phyloP scores from a whole-genome alignment of 805 yeast species.

The Blastobotrys terrestris region DNA sequence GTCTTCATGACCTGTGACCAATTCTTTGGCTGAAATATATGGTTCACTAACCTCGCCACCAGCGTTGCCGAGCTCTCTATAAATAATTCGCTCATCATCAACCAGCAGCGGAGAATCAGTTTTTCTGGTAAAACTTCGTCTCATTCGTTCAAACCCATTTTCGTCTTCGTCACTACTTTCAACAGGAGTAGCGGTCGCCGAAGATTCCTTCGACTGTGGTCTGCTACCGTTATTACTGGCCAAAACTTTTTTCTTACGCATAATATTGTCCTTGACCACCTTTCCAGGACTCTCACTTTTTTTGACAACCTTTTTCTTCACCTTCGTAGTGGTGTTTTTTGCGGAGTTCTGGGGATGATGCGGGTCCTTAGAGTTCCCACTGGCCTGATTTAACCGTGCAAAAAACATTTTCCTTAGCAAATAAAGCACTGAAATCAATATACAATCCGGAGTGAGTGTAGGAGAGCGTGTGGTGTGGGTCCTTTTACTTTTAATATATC shows the following conservation, averaged over 20 bases:
- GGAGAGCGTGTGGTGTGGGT: no score
- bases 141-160: background rate
- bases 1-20: background rate
- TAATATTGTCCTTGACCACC: background rate
- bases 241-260: background rate
- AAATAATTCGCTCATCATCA: background rate
- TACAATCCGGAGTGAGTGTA: no score
- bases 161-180: background rate
- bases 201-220: background rate
- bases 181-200: background rate
- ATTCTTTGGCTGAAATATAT: background rate
- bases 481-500: no score
- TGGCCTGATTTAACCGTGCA: conserved; percentile 9
- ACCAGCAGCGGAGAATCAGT: background rate
- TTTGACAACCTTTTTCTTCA: background rate
- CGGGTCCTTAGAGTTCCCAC: background rate
- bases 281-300: background rate
- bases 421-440: no score
- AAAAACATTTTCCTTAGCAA: conserved; percentile 17
- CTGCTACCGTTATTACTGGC: background rate
- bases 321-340: background rate
- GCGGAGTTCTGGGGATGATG: conserved; percentile 6
- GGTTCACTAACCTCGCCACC: background rate
- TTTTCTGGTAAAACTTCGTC: background rate
- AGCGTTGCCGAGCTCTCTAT: background rate